phyloP scores from a whole-genome alignment of 139 green algal species.

The Chlorella ohadii region DNA sequence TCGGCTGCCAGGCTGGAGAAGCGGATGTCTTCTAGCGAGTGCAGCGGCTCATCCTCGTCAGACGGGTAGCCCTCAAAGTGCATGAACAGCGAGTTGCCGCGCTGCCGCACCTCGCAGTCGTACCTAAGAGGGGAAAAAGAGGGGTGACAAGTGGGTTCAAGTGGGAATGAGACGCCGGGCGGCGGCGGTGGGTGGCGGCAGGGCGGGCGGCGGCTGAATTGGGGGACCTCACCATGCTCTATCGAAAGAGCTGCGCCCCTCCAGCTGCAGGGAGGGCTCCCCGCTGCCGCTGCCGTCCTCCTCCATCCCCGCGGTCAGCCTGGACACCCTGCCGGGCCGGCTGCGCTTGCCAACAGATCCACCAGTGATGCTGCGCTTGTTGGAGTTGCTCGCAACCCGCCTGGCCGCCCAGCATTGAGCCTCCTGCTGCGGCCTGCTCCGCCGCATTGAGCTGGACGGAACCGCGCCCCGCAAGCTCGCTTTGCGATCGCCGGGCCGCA shows the following conservation, averaged over 20 bases:
- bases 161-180: neutral
- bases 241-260: neutral
- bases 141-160: neutral
- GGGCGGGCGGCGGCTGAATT: neutral
- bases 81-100: neutral
- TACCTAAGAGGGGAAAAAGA: neutral
- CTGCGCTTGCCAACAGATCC: too few species aligned
- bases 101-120: constrained; percentile 13
- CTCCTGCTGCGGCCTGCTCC: too few species aligned
- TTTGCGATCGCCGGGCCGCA: too few species aligned
- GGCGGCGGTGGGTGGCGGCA: neutral
- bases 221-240: neutral
- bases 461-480: too few species aligned
- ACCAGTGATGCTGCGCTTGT: too few species aligned
- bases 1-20: constrained; percentile 4
- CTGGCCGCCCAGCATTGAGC: too few species aligned
- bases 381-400: too few species aligned
- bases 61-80: constrained; percentile 2
- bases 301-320: too few species aligned
- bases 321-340: too few species aligned
- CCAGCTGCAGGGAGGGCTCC: constrained; percentile 16
- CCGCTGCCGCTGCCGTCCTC: neutral
- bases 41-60: constrained; percentile 24
- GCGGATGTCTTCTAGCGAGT: neutral
- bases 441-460: too few species aligned